Evolutionary conservation across 2,329 filamentous ascomycete genomes (phyloP).

Genomic region (Sarocladium oryzae): DNA sequence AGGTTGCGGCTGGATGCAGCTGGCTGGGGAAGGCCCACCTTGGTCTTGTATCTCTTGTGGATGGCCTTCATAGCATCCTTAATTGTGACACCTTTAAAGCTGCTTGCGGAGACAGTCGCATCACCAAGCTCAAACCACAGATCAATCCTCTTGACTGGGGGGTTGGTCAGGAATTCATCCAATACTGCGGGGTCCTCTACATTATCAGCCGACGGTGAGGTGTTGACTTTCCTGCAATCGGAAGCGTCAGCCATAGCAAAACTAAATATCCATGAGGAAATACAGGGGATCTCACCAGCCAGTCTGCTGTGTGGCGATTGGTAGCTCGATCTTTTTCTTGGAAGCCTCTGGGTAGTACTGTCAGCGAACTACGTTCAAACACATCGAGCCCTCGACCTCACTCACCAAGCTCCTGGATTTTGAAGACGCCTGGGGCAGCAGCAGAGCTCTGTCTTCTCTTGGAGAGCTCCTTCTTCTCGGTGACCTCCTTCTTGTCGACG

Average conservation of each 20-base stretch:
- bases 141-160: constrained; percentile 90
- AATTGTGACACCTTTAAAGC: constrained; percentile 91
- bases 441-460: constrained; percentile 68
- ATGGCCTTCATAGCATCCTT: constrained; percentile 95
- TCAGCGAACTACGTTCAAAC: constrained; percentile 12
- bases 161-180: constrained; percentile 72
- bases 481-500: constrained; percentile 45
- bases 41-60: constrained; percentile 94
- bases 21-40: constrained; percentile 48
- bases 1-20: neutral
- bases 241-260: neutral
- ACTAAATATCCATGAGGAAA: neutral
- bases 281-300: constrained; percentile 61
- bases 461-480: constrained; percentile 48
- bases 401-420: constrained; percentile 82
- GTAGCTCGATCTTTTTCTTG: constrained; percentile 64
- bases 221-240: constrained; percentile 79
- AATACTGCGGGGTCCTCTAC: constrained; percentile 81
- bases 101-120: constrained; percentile 73
- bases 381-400: constrained; percentile 13
- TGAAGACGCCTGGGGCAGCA: constrained; percentile 58
- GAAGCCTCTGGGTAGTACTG: constrained; percentile 55
- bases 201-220: constrained; percentile 43
- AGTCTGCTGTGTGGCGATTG: constrained; percentile 77
- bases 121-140: constrained; percentile 84